These are phyloP conservation scores for Diplodia corticola DNA, from an alignment of 2,329 filamentous ascomycete species.

Conservation along the genomic window DNA sequence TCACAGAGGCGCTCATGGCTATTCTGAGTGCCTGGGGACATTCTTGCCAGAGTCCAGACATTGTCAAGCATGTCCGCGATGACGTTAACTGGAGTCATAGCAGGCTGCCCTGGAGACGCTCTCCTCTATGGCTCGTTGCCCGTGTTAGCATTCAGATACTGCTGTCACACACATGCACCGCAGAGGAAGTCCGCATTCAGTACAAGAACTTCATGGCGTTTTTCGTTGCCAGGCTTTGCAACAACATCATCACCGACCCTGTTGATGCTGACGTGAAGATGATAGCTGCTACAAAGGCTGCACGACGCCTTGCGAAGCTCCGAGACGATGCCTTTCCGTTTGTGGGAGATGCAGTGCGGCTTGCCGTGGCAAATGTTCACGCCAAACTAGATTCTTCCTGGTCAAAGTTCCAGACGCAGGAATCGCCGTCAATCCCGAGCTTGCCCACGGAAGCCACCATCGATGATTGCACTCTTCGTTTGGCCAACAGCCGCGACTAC, in stretches of 20 bases:
- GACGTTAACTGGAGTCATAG: constrained; percentile 49
- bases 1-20: constrained; percentile 52
- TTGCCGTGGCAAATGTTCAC: background rate
- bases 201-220: constrained; percentile 58
- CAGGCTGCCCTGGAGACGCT: constrained; percentile 49
- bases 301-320: constrained; percentile 22
- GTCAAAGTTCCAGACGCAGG: background rate
- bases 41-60: constrained; percentile 26
- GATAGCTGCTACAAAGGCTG: constrained; percentile 29
- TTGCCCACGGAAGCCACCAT: background rate
- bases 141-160: constrained; percentile 49
- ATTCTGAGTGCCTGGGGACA: background rate
- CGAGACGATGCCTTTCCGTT: background rate
- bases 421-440: background rate
- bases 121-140: constrained; percentile 54
- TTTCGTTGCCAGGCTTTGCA: constrained; percentile 45
- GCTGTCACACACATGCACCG: background rate
- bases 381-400: background rate
- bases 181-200: background rate
- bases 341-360: background rate
- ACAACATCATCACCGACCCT: constrained; percentile 23
- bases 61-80: constrained; percentile 54
- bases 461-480: background rate
- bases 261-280: constrained; percentile 24
- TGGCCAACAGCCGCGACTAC: background rate